Conservation (phyloP, 2,329 filamentous ascomycete species). For the Penicillium sp. region DNA sequence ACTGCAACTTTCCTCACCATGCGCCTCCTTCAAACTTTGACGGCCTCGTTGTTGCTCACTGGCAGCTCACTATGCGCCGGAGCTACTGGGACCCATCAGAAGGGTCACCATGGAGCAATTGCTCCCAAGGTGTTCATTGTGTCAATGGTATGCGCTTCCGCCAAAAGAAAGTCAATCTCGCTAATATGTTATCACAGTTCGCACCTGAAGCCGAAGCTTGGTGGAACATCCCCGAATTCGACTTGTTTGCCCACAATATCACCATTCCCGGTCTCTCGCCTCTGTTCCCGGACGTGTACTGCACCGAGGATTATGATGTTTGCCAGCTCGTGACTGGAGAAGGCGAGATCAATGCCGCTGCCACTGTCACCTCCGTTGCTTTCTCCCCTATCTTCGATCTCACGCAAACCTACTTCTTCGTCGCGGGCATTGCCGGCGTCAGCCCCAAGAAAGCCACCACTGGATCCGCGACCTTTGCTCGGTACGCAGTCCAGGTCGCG, state of each 20-base stretch:
- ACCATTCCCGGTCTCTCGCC: conserved; percentile 64
- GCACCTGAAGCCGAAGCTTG: conserved; percentile 61
- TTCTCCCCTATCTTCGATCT: conserved; percentile 65
- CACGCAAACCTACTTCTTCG: conserved; percentile 66
- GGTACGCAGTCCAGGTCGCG: conserved; percentile 71
- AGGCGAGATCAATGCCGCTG: conserved; percentile 72
- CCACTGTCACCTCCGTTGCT: conserved; percentile 63
- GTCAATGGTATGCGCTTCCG: conserved; percentile 36
- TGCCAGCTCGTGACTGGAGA: conserved; percentile 71
- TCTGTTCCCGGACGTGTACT: conserved; percentile 64
- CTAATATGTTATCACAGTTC: conserved; percentile 49
- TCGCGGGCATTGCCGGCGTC: conserved; percentile 72
- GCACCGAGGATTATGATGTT: conserved; percentile 59
- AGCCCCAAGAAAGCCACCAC: conserved; percentile 68
- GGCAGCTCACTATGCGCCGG: conserved; percentile 14
- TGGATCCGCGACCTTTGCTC: conserved; percentile 65
- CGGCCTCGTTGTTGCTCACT: conserved; percentile 18
- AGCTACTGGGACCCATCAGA: background rate
- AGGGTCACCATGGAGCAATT: conserved; percentile 21
- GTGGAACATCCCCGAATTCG: conserved; percentile 57
- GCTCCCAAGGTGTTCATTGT: conserved; percentile 46
- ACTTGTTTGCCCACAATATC: conserved; percentile 59
- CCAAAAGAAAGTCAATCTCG: background rate
- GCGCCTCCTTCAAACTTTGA: conserved; percentile 10
- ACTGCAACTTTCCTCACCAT: conserved; percentile 5